Percentiles rank a stretch among this genome's conserved stretches.
Evolutionary conservation across 2,329 filamentous ascomycete genomes (phyloP).

Genomic region (Colletotrichum tamarilloi): DNA sequence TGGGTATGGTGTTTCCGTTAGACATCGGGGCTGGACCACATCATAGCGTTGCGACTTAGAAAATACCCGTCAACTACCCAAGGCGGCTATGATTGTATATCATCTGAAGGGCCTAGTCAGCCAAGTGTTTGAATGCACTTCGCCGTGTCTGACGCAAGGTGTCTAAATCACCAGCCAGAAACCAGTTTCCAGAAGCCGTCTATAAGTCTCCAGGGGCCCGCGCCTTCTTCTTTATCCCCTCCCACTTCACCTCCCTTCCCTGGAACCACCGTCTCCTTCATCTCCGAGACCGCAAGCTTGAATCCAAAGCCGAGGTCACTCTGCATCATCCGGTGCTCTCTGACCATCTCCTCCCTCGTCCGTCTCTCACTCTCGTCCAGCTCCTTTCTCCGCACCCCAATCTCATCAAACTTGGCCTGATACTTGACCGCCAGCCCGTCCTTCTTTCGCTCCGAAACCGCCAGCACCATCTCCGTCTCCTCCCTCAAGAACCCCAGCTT

Average conservation of each 20-base stretch:
- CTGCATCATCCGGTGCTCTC: background rate
- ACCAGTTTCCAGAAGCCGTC: background rate
- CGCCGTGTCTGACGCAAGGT: no score
- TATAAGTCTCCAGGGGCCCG: rapidly evolving
- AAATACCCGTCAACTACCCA: no score
- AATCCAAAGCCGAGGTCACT: background rate
- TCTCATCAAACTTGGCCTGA: background rate
- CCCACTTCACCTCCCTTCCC: background rate
- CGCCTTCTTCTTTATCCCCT: background rate
- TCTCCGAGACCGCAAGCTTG: background rate
- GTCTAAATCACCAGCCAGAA: background rate
- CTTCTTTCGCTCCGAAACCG: background rate
- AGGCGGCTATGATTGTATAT: no score
- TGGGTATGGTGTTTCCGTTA: no score
- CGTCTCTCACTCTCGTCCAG: background rate
- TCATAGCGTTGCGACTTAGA: no score
- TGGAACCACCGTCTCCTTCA: background rate
- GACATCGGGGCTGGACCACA: no score
- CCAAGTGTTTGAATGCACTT: no score
- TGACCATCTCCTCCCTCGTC: background rate
- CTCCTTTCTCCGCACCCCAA: background rate
- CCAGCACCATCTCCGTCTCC: background rate
- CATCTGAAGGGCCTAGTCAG: no score
- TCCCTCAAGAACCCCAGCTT: background rate
- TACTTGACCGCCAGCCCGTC: background rate